Evolutionary conservation across 2,329 filamentous ascomycete species (phyloP).

Genomic region (Aotearoamyces nothofagi): DNA sequence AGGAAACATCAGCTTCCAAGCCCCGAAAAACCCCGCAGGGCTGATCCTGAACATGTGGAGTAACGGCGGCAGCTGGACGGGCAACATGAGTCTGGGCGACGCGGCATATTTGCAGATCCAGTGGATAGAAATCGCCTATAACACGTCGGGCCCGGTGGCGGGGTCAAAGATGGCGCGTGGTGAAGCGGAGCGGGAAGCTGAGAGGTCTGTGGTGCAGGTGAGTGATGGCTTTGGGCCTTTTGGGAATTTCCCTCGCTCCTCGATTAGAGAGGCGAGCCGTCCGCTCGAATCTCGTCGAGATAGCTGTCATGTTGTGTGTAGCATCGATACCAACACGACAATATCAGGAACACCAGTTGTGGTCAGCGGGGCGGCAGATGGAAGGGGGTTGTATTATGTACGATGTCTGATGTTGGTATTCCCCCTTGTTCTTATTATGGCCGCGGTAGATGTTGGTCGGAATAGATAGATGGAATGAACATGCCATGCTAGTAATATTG

Average conservation of each 20-base stretch:
- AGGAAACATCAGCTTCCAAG: constrained; percentile 14
- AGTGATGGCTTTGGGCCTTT: background rate
- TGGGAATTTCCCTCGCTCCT: too few species aligned
- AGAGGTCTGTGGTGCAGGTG: background rate
- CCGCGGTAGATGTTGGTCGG: too few species aligned
- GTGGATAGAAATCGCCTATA: constrained; percentile 18
- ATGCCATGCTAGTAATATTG: too few species aligned
- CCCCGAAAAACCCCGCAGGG: constrained; percentile 11
- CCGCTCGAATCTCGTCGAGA: background rate
- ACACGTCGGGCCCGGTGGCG: constrained; percentile 12
- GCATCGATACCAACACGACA: background rate
- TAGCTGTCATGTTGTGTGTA: constrained; percentile 1
- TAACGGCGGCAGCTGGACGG: constrained; percentile 17
- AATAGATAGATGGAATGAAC: too few species aligned
- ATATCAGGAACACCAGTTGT: constrained; percentile 1
- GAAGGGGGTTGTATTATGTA: too few species aligned
- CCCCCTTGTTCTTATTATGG: too few species aligned
- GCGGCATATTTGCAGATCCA: constrained; percentile 17
- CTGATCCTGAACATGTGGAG: constrained; percentile 19
- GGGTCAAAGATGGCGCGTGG: too few species aligned
- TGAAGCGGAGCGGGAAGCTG: background rate
- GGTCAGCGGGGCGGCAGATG: too few species aligned
- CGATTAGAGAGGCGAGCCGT: too few species aligned
- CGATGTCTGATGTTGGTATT: too few species aligned
- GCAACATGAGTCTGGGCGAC: constrained; percentile 14